Evolutionary conservation across 306 rosid species (phyloP), one percentile per base, ranked within the genome.

Genomic region (Cicer bijugum): DNA sequence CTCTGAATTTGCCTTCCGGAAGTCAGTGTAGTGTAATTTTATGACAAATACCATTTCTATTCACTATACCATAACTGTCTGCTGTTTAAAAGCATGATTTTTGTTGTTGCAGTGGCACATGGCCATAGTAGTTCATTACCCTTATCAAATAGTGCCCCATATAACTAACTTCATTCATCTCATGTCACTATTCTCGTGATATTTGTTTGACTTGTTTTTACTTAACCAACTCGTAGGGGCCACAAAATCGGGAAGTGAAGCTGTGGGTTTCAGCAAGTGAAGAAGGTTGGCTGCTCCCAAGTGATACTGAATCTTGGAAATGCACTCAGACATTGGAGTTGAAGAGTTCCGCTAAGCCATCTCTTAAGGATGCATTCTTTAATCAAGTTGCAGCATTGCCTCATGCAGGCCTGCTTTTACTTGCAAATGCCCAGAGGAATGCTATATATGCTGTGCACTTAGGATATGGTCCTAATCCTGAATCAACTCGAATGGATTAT

Each of bases 401-500:
- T 64, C 91, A 88, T 78, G 97, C 97, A 80, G 97, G 99, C 71
- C 96, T 95, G 84, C 93, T 95, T 66, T 80, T 95, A 75, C 89
- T 95, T 87, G 99, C 97, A 76, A 95, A 95, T 92, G 97, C 99
- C 45, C 92, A 95, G 88, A 95, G 87, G 89, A 95, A 95, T 85
- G 97, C 99, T 71, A 95, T 95, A 75, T 95, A 95, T 87, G 97
- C 96, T 43, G 88, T 88, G 64, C 99, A 95, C 84, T 60, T 92
- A 52, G 97, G 89, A 57, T 95, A 92, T 82, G 96, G 97, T 78
- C 81, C 86, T 69, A 87, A 89, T 81, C 97, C 99, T 33, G 88
- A 89, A 40, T 75, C 91, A 50, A 90, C 97, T 1, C 87, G 84
- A 46, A 86, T 90, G 99, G 97, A 95, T 86, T 92, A 92, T 81